A percentile compares a stretch with the other conserved stretches of the same genome.
Evolutionary conservation across 176 grass and related monocot genomes (phyloP).

Genomic region (Bonia amplexicaulis): DNA sequence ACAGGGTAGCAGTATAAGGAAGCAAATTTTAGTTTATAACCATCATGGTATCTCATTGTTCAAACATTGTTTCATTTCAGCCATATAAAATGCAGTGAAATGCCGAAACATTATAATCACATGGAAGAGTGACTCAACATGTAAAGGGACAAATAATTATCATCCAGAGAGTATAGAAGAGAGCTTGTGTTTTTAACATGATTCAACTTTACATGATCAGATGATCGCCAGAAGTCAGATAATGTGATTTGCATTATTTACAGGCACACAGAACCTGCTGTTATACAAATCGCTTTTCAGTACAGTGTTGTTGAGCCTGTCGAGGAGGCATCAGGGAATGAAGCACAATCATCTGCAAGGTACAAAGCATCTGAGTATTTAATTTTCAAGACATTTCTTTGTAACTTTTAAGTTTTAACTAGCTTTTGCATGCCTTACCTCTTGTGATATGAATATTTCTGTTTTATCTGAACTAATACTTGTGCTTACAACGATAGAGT

Average conservation of each 20-base stretch:
- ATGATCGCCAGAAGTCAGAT: background rate
- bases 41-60: background rate
- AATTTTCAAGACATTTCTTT: slow-evolving; percentile 10
- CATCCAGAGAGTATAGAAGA: background rate
- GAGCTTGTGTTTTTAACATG: background rate
- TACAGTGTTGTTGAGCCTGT: slow-evolving; percentile 77
- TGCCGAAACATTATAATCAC: background rate
- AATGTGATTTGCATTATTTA: slow-evolving; percentile 25
- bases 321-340: slow-evolving; percentile 33
- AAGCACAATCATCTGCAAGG: slow-evolving; percentile 48
- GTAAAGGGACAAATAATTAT: background rate
- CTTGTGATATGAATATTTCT: background rate
- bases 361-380: background rate
- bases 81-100: background rate
- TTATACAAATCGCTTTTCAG: slow-evolving; percentile 89
- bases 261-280: slow-evolving; percentile 80
- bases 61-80: background rate
- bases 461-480: slow-evolving; percentile 24
- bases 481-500: background rate
- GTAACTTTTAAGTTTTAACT: background rate
- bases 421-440: background rate
- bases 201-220: background rate
- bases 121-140: background rate
- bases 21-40: background rate
- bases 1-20: background rate